Evolutionary conservation across 2,329 filamentous ascomycete genomes (phyloP), one percentile per base, ranked within the genome.

Genomic region (Calonectria fujianensis): DNA sequence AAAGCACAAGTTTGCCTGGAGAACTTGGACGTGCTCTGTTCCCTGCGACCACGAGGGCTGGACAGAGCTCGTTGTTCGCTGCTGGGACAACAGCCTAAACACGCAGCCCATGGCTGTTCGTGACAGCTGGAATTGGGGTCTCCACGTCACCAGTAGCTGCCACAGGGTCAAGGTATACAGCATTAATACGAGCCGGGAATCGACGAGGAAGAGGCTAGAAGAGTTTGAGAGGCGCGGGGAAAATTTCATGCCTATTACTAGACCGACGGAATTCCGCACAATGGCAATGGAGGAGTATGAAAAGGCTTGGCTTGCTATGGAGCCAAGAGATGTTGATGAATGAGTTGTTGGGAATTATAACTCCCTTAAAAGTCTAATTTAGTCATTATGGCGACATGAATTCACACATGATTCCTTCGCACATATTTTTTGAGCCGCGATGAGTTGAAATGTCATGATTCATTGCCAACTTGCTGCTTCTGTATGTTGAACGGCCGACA

Each of bases 1-100:
- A 76, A 95, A 94, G 83, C 89, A 91, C 64, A 91, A 88, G 63
- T 91, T 90, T 79, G 89, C 91, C 0, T 95, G 93, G 93, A 85
- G 93, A 16, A 88, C 88, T 0, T 95, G 93, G 93, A 86, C 90
- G 71, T 87, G 89, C 1, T 90, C 93, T 1, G 79, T 94, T 0
- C 93, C 93, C 0, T 90, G 91, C 73, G 91, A 92, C 63, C 88
- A 88, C 0, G 91, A 92, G 76, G 91, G 91, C 0, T 92, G 91
- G 91, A 81, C 91, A 27, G 91, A 93, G 81, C 83, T 93, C 45
- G 87, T 90, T 0, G 88, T 88, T 37, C 85, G 91, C 6, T 91
- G 89, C 78, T 93, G 91, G 91, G 91, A 93, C 77, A 92, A 93
- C 73, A 85, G 88, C 0, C 81, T 92, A 41, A 93, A 93, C 74